A percentile compares a stretch with the other conserved stretches of the same genome.
Conservation (phyloP, 768 basidiomycete genomes). For the Phaffia australis region DNA sequence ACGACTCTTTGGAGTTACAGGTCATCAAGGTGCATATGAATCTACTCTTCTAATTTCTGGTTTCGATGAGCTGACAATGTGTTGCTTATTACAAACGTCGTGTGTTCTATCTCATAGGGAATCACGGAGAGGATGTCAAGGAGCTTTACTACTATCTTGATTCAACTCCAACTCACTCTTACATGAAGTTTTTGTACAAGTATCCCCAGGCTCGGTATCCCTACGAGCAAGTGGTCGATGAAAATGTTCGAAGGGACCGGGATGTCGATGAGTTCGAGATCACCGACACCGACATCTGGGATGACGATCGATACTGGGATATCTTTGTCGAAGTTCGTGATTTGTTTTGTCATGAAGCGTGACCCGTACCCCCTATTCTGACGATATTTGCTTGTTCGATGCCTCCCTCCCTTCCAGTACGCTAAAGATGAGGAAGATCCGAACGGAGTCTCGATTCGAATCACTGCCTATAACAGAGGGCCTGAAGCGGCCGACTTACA, state of each 20-base stretch:
- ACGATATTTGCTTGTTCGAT: not conserved
- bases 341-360: not conserved
- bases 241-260: conserved; percentile 69
- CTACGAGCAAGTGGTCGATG: conserved; percentile 81
- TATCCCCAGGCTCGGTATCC: conserved; percentile 88
- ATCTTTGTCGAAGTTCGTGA: conserved; percentile 81
- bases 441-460: conserved; percentile 78
- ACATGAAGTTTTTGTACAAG: conserved; percentile 99
- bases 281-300: conserved; percentile 80
- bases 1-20: conserved; percentile 88
- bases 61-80: conserved; percentile 12
- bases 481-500: conserved; percentile 90
- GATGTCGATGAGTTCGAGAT: conserved; percentile 88
- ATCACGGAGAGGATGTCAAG: conserved; percentile 98
- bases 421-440: conserved; percentile 92
- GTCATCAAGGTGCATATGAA: conserved; percentile 53
- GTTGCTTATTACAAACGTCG: conserved; percentile 11
- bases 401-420: conserved; percentile 49
- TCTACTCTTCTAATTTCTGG: not conserved
- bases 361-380: not conserved
- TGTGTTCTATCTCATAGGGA: conserved; percentile 45
- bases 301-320: conserved; percentile 94
- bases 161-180: conserved; percentile 95
- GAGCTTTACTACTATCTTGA: conserved; percentile 98
- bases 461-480: conserved; percentile 92